Base-by-base conservation (phyloP, 108 stramenopile genomes). In the Aurantiochytrium sp. region DNA sequence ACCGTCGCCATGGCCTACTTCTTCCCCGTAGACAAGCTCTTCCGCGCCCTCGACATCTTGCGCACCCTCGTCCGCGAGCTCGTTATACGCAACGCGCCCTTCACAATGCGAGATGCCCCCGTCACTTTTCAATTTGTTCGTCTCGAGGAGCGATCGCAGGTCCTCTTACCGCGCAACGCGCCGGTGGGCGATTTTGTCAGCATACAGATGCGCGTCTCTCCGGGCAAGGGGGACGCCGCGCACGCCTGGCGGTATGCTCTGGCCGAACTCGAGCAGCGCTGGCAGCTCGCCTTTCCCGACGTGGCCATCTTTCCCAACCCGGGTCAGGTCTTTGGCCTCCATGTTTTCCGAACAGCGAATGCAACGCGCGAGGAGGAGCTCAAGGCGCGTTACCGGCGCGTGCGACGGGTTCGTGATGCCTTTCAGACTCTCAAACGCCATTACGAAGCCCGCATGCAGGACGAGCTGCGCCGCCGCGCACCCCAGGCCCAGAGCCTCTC, bases 41-140 rank as follows among this genome's bases (percentile, higher is more conserved):
- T 81, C 45, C 73, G 45, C n/a, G 73, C 73, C 24, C 73, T 81
- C 3, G 73, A 81, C 24, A 42, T 81, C 24, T 81, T 48, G n/a
- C 73, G 73, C 15, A 81, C 73, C 24, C 45, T 81, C 27, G 73
- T 81, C 19, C 73, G 73, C 27, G 73, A 81, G 17, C 45, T 81
- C 12, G 73, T 81, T 2, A 81, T 81, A 6, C 39, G 45, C 27
- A 81, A 81, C 32, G 73, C 73, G 6, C 73, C 39, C 19, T 81
- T 48, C 39, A 41, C 15, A 15, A 48, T 81, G 42, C 73, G 73
- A 5, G 73, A 81, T 24, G 73, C 73, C 19, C 73, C 73, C 15
- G 73, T 81, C 30, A 41, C 2, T 2, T 81, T 81, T 30, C 73
- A 48, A 24, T 81, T 81, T 24, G 42, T 81, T 41, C 39, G 42